These are phyloP conservation scores for Trichoderma parareesei DNA, from an alignment of 495 filamentous ascomycete genomes.

Conservation along the genomic window DNA sequence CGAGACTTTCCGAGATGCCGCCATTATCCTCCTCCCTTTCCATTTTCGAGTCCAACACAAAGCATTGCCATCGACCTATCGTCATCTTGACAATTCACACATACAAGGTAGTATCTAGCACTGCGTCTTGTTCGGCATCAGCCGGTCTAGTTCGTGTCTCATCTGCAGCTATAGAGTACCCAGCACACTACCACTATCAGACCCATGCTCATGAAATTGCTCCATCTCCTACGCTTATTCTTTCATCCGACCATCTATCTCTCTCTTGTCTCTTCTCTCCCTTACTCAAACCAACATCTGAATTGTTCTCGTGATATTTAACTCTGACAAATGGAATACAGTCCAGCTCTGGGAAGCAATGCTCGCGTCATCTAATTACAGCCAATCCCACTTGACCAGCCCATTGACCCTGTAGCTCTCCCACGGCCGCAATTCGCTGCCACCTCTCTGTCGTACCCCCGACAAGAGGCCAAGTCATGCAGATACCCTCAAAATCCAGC, in stretches of 20 bases:
- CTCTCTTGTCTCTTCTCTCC: not conserved
- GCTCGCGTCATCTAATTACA: not conserved
- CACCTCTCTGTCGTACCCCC: not conserved
- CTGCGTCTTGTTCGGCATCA: not conserved
- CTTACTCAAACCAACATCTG: not conserved
- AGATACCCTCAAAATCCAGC: not conserved
- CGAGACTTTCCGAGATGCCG: conserved; percentile 5
- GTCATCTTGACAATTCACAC: too few species aligned
- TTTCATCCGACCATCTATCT: not conserved
- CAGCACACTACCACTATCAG: too few species aligned
- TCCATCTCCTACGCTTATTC: not conserved
- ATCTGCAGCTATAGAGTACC: too few species aligned
- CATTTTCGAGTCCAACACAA: not conserved
- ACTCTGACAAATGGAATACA: conserved; percentile 6
- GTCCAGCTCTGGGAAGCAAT: conserved; percentile 5
- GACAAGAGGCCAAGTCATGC: not conserved
- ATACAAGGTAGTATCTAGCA: not conserved
- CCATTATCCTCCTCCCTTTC: not conserved
- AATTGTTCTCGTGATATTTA: not conserved
- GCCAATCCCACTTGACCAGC: not conserved
- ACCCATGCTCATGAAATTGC: too few species aligned
- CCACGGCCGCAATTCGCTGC: not conserved
- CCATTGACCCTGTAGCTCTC: not conserved
- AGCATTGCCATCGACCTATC: too few species aligned
- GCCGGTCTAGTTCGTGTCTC: not conserved